phyloP scores from a whole-genome alignment of 108 stramenopile species.

The Nitzschia putrida region DNA sequence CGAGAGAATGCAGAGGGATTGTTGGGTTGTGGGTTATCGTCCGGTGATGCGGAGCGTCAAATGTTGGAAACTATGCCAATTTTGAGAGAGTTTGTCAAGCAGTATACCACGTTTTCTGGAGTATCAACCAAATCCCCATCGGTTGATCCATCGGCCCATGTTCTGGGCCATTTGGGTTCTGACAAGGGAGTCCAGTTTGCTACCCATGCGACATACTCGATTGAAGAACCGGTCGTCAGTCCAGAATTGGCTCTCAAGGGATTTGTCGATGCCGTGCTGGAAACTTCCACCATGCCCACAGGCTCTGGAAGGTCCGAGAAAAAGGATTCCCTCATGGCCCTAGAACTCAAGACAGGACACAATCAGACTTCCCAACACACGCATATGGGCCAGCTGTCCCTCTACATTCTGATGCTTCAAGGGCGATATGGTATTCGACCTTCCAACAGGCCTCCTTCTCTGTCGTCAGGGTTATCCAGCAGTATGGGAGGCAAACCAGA shows the following conservation, averaged over 20 bases:
- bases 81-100: constrained; percentile 56
- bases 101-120: constrained; percentile 46
- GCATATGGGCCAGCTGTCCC: constrained; percentile 83
- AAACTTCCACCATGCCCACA: constrained; percentile 41
- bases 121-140: background rate
- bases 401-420: constrained; percentile 83
- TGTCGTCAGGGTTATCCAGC: background rate
- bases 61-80: constrained; percentile 68
- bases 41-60: constrained; percentile 54
- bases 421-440: constrained; percentile 51
- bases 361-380: constrained; percentile 60
- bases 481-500: background rate
- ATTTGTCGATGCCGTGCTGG: constrained; percentile 73
- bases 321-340: constrained; percentile 49
- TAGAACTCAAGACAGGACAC: constrained; percentile 90
- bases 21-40: constrained; percentile 65
- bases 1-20: constrained; percentile 63
- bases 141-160: background rate
- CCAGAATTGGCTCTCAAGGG: constrained; percentile 86
- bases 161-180: constrained; percentile 32
- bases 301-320: constrained; percentile 1
- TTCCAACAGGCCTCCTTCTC: too few relatives aligned
- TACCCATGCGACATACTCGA: constrained; percentile 41
- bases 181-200: constrained; percentile 39
- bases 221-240: constrained; percentile 72